Base-by-base conservation (phyloP, 2,329 filamentous ascomycete species). In the Colletotrichum sojae region DNA sequence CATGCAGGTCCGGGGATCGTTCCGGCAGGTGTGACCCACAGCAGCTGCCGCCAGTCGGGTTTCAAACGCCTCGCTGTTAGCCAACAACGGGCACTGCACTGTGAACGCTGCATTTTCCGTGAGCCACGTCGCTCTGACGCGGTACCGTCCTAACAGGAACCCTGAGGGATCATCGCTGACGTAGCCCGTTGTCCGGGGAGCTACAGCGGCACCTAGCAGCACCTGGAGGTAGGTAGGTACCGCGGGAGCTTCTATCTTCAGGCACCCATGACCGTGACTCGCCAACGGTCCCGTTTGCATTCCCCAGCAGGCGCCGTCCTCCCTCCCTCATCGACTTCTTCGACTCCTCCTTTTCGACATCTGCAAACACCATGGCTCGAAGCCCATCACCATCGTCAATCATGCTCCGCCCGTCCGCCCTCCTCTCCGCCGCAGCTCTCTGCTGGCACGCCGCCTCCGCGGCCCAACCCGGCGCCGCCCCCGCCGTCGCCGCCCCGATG, bases 401-500 rank as follows among this genome's bases (percentile, higher is more conserved):
- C 8, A 64, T 64, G 65, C 53, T 54, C 22, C 59, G 57, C 25
- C 51, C 51, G 18, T 49, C 59, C 53, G 31, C 62, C 25, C 55
- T 58, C 67, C 16, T 64, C 43, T 40, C 63, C 31, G 54, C 56
- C n/a, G 61, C 66, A 40, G 76, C 77, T 48, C 69, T 84, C 64
- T 67, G 60, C 46, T 77, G 80, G 62, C 77, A 77, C 56, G 76
- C 79, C 62, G 82, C 78, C 39, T 77, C 81, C 56, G 84, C 83
- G 20, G 86, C 90, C 68, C 96, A 99, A 80, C 95, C 95, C 10
- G 90, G 89, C 65, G 94, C 95, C 61, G 91, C 91, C n/a, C 82
- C 88, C 48, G 94, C 96, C 8, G 87, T 95, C 69, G 87, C 90
- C 66, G 94, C 92, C 63, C 95, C 94, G 53, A 89, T 98, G 81